A percentile compares a stretch with the other conserved stretches of the same genome.
Conservation (phyloP, 1,139 yeast genomes). For the Candida sp. region DNA sequence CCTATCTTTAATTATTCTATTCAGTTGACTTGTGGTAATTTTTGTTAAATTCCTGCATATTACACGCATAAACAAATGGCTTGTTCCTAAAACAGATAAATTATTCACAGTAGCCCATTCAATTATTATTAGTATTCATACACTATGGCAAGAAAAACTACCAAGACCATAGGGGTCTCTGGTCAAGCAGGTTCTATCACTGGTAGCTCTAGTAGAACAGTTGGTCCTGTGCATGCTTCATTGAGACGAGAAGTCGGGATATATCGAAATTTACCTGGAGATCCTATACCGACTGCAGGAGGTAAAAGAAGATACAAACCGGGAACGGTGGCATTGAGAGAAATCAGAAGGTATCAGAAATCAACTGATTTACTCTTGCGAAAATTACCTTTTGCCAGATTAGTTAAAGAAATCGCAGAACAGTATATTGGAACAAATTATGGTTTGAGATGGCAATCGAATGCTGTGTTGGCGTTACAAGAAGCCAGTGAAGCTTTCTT, state of each 20-base stretch:
- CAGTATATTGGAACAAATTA: constrained; percentile 58
- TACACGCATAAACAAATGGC: constrained; percentile 1
- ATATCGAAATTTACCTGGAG: constrained; percentile 50
- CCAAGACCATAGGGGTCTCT: background rate
- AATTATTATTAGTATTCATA: too few relatives aligned
- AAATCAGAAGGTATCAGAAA: constrained; percentile 75
- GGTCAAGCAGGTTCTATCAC: background rate
- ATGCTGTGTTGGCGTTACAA: constrained; percentile 84
- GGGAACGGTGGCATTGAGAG: constrained; percentile 73
- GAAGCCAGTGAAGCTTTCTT: constrained; percentile 92
- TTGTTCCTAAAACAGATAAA: constrained; percentile 2
- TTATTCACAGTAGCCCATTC: background rate
- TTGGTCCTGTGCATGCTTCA: background rate
- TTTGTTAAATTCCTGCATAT: background rate
- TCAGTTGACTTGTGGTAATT: too few relatives aligned
- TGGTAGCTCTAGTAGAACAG: background rate
- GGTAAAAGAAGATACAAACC: constrained; percentile 58
- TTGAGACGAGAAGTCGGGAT: constrained; percentile 29
- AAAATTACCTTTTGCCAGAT: constrained; percentile 88
- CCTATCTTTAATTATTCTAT: background rate
- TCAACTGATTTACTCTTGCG: constrained; percentile 74
- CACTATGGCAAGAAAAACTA: constrained; percentile 1
- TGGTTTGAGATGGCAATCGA: constrained; percentile 83
- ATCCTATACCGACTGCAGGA: constrained; percentile 26
- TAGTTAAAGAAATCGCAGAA: constrained; percentile 78